A percentile compares a stretch with the other conserved stretches of the same genome.
phyloP scores from a whole-genome alignment of 352 stramenopile genomes.

The Phytophthora agathidicida region DNA sequence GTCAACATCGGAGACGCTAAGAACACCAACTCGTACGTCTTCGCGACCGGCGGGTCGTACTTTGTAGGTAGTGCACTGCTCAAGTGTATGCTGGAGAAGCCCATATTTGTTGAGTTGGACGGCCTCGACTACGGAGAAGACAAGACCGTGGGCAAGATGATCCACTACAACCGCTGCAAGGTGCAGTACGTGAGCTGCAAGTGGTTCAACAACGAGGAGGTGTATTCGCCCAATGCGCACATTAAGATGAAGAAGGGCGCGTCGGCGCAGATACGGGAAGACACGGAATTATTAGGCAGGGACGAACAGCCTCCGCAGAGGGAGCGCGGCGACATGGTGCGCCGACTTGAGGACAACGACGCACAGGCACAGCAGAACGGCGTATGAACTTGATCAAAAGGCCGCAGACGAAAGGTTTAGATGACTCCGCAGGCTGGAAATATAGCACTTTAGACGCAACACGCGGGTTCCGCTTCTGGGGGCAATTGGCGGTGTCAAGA shows the following conservation, averaged over 20 bases:
- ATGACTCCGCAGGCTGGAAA: slow-evolving; percentile 22
- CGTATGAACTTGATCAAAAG: slow-evolving; percentile 9
- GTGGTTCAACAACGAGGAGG: slow-evolving; percentile 87
- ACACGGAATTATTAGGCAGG: slow-evolving; percentile 61
- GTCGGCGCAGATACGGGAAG: slow-evolving; percentile 58
- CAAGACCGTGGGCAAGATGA: slow-evolving; percentile 85
- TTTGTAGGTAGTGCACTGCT: slow-evolving; percentile 75
- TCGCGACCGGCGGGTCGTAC: slow-evolving; percentile 77
- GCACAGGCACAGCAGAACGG: slow-evolving; percentile 8
- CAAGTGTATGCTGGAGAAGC: slow-evolving; percentile 66
- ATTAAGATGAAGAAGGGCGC: slow-evolving; percentile 75
- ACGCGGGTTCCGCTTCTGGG: neutral
- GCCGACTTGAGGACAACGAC: slow-evolving; percentile 21
- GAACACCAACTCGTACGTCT: slow-evolving; percentile 83
- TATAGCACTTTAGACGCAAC: slow-evolving; percentile 40
- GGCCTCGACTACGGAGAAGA: slow-evolving; percentile 79
- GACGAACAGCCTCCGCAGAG: slow-evolving; percentile 40
- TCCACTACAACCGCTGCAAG: slow-evolving; percentile 79
- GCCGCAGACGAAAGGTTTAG: slow-evolving; percentile 15
- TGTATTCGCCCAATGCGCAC: slow-evolving; percentile 70
- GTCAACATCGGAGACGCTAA: slow-evolving; percentile 67
- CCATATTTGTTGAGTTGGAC: slow-evolving; percentile 65
- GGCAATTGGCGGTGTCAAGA: too few species aligned
- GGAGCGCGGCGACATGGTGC: slow-evolving; percentile 23
- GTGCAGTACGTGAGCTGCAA: slow-evolving; percentile 87